Base-by-base conservation (phyloP, 225 moss, liverwort and hornwort species). In the Physcomitrellopsis africana region DNA sequence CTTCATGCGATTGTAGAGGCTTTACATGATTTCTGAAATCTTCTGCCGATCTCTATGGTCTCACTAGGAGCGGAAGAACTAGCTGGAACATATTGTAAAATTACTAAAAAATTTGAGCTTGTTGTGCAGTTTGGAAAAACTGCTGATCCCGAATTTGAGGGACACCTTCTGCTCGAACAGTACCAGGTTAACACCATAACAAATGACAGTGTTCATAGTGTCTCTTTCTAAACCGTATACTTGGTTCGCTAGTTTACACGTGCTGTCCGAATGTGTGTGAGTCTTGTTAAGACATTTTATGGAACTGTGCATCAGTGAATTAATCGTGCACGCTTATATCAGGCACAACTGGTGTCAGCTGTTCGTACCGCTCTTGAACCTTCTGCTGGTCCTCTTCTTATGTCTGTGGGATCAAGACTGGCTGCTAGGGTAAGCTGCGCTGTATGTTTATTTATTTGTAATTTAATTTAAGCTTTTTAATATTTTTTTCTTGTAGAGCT, bases 301-400 rank as follows among this genome's bases (percentile, higher is more conserved):
- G 45, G 44, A 23, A 70, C 20, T 11, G 41, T 60, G 47, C 18
- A 24, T 60, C 0, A 41, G 10, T 20, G 52, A 51, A 60, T 49
- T 79, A 53, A 81, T 68, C 16, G 37, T 78, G 75, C 51, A 58
- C 46, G 24, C 37, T 82, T 55, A 53, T 59, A 22, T 67, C 82
- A 95, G 92, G 99, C 99, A 45, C 99, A 99, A 85, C 73, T 99
- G 55, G 90, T 99, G 14, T 99, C 99, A 73, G 99, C 99, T 76
- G 85, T 95, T 60, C 95, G 99, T 19, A 95, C 93, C 5, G 99
- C 99, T 56, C 90, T 99, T 15, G 95, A 93, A 63, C 87, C 93
- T 20, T 85, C 95, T 86, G 90, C 99, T 45, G 89, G 92, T 77
- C 95, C 99, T 69, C 86, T 94, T 59, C 87, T 99, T 29, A 87